Conservation (phyloP, 148 eudicot species). For the Silene uniflora region DNA sequence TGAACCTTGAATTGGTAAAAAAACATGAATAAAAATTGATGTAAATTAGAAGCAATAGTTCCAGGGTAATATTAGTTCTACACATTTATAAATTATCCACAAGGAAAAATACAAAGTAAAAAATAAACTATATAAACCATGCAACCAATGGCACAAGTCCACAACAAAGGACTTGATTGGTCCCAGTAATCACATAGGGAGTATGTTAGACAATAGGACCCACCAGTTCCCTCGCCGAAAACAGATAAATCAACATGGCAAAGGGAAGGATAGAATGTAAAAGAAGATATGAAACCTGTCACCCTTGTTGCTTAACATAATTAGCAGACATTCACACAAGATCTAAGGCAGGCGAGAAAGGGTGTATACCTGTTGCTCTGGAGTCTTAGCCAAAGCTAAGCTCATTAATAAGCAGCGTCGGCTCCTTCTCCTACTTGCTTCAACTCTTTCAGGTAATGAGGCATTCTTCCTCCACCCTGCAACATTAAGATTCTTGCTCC, state of each 20-base stretch:
- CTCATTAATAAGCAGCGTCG: constrained; percentile 94
- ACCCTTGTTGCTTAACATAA: neutral
- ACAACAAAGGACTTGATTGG: neutral
- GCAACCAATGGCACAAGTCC: neutral
- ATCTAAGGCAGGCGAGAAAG: constrained; percentile 15
- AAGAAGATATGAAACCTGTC: neutral
- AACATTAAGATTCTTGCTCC: constrained; percentile 93
- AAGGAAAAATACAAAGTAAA: neutral
- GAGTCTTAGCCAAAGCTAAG: constrained; percentile 84
- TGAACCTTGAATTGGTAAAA: too few species aligned
- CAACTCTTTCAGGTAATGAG: constrained; percentile 73
- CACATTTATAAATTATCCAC: neutral
- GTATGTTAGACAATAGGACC: neutral
- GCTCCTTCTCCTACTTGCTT: constrained; percentile 92
- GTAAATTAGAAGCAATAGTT: neutral
- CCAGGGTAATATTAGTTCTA: neutral
- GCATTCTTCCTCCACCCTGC: constrained; percentile 78
- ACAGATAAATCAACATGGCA: neutral
- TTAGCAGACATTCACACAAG: neutral
- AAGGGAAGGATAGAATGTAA: constrained; percentile 2
- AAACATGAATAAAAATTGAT: neutral
- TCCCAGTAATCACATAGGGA: constrained; percentile 1
- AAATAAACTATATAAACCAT: neutral
- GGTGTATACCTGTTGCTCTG: constrained; percentile 69
- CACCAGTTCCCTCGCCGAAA: neutral